Base-by-base conservation (phyloP, 306 rosid genomes). In the Acacia melanoxylon region DNA sequence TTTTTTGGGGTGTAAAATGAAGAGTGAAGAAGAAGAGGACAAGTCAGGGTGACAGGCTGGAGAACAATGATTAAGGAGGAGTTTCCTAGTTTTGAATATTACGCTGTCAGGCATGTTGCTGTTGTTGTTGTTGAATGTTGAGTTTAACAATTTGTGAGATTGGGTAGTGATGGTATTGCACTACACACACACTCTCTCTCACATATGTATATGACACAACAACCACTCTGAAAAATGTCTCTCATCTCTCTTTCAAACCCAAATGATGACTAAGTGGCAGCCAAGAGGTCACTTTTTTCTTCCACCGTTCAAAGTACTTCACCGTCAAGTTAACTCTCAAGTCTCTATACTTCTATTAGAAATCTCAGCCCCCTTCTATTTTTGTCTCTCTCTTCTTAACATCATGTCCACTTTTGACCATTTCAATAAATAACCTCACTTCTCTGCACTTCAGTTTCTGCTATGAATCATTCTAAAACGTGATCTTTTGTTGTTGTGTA, bases 201-300 rank as follows among this genome's bases (percentile, higher is more conserved):
- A 13, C 4, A 9, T 17, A 20, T 1, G 42, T 35, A 3, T 4
- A 59, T 77, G 87, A 87, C 89, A 35, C 20, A 25, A 70, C 84
- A 87, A 87, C 89, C 82, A 70, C 86, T 69, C 7, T 81, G 89
- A 87, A 74, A 87, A 84, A 33, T 75, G 74, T 63, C 25, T 87
- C 31, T 41, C 89, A 81, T 84, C 87, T 81, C 87, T 71, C 16
- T 10, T 12, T 61, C 33, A 44, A 46, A 77, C 24, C 11, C 65
- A 22, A 22, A 22, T 8, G 4, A 58, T 16, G 20, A 79, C 76
- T 70, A 84, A 16, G 35, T n/a, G 76, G 51, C 49, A 77, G 61
- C 62, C 78, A 46, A 24, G 3, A 20, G 27, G 72, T 83, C 83
- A 49, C 67, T 69, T 79, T 80, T 71, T 33, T 44, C 51, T 79